Evolutionary conservation across 345 rosid genomes (phyloP).

Genomic region (Mallotus nudiflorus): DNA sequence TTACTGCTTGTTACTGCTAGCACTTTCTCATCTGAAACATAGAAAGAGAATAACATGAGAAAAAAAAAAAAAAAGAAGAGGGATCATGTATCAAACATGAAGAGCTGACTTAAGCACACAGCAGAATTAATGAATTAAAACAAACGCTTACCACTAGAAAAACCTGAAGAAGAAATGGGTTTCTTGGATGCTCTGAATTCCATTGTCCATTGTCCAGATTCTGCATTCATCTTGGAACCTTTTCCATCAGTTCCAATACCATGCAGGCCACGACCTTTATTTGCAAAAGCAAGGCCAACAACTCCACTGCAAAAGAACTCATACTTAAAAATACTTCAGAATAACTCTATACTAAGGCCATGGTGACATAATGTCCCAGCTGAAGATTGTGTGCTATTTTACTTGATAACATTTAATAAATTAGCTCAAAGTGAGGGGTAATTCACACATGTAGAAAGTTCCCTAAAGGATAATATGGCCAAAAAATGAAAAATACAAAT

Average conservation of each 20-base stretch:
- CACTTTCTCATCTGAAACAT: conserved; percentile 37
- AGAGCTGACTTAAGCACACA: background rate
- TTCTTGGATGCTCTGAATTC: conserved; percentile 38
- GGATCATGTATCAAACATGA: conserved; percentile 1
- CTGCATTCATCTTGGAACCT: conserved; percentile 35
- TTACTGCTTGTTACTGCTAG: conserved; percentile 31
- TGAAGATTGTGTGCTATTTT: background rate
- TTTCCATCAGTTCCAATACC: conserved; percentile 37
- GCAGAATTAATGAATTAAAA: background rate
- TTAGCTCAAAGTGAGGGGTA: background rate
- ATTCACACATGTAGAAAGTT: background rate
- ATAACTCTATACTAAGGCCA: background rate
- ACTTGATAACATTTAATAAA: background rate
- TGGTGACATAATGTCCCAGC: background rate
- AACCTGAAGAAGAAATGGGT: conserved; percentile 35
- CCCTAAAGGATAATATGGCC: too few relatives aligned
- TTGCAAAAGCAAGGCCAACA: conserved; percentile 39
- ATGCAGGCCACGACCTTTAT: conserved; percentile 34
- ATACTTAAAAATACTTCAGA: too few relatives aligned
- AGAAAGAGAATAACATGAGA: background rate
- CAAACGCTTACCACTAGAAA: conserved; percentile 41
- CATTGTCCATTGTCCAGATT: conserved; percentile 36
- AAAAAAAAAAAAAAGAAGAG: background rate
- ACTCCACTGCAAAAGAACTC: conserved; percentile 35
- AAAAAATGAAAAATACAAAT: too few relatives aligned